Evolutionary conservation across 2,329 filamentous ascomycete genomes (phyloP), one percentile per base, ranked within the genome.

Genomic region (Fusarium sp.): DNA sequence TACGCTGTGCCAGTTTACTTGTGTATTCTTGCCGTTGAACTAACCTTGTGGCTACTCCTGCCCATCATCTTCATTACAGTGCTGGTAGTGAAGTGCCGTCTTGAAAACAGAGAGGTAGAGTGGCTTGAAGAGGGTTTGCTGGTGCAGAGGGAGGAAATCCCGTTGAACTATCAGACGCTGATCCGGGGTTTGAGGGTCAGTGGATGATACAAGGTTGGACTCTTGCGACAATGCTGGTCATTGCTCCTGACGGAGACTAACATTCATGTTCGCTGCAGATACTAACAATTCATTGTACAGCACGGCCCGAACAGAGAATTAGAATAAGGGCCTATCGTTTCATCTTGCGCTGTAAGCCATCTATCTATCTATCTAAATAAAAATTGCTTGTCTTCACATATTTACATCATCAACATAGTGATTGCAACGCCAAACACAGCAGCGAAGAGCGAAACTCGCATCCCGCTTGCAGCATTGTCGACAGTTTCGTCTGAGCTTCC

Each of bases 1-100:
- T 64, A 68, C 30, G 72, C 61, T 9, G 49, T 74, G 30, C 62
- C 65, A 10, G 57, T 74, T 3, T 74, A 74, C 14, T 41, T 71
- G 46, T 31, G 49, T 4, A 49, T 74, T n/a, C 57, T 73, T 7
- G 45, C 52, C 19, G 37, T 68, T 23, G 34, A 72, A 7, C 43
- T 74, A 7, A n/a, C 63, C 0, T 14, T 73, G 14, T 74, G 72
- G 72, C 49, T 74, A 4, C n/a, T 52, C 2, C 19, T 74, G 8
- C 72, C 72, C 13, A 23, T 61, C 2, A 4, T 64, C 2, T 74
- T 73, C 34, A 8, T 71, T 12, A 23, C 60, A 1, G 18, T 65
- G 12, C 23, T 71, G 16, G 23, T 61, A 16, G 4, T 67, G 7
- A 73, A 60, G 31, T 42, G 26, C 14, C 50, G 48, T 39, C 39